phyloP scores from a whole-genome alignment of 2,329 filamentous ascomycete genomes.

The Cordyceps cateniannulata region DNA sequence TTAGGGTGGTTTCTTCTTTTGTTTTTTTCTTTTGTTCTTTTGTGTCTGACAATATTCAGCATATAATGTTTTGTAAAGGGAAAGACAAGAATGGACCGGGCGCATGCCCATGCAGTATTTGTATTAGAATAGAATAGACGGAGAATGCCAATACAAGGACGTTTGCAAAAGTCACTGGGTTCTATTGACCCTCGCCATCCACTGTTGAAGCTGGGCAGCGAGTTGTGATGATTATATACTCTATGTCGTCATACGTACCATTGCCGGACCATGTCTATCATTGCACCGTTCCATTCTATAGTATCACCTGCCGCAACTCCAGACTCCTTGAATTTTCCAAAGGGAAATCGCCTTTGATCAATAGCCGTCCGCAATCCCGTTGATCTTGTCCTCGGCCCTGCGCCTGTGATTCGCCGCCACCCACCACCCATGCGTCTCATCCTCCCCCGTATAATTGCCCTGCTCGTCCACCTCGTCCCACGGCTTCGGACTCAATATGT shows the following conservation, averaged over 20 bases:
- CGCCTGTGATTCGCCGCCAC: constrained; percentile 40
- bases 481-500: constrained; percentile 55
- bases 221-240: neutral
- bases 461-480: constrained; percentile 46
- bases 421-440: constrained; percentile 53
- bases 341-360: neutral
- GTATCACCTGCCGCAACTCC: neutral
- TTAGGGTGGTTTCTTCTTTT: neutral
- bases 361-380: constrained; percentile 29
- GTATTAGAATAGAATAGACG: constrained; percentile 6
- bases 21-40: neutral
- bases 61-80: neutral
- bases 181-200: neutral
- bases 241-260: neutral
- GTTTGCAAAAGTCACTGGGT: neutral
- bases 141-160: neutral
- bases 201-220: neutral
- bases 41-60: neutral
- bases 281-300: neutral
- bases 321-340: too few species aligned
- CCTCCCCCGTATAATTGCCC: constrained; percentile 37
- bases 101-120: neutral
- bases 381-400: constrained; percentile 32
- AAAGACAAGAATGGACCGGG: neutral
- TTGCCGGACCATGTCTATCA: too few species aligned